Base-by-base conservation (phyloP, 2,329 filamentous ascomycete species). In the Calcarisporium arbuscula region DNA sequence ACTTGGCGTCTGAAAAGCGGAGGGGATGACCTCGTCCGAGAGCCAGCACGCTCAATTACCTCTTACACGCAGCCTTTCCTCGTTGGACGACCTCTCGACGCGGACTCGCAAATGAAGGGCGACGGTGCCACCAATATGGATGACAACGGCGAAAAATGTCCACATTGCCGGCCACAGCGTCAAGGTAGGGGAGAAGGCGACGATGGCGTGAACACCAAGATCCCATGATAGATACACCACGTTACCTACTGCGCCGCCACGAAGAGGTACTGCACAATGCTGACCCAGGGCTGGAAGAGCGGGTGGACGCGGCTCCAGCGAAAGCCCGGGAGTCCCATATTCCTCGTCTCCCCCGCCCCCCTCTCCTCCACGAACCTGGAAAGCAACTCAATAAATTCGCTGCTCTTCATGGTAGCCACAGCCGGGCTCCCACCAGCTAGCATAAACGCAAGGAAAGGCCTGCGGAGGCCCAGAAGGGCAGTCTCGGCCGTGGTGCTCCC, bases 161-260 rank as follows among this genome's bases (percentile, higher is more conserved):
- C 51, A 53, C 10, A 53, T 32, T 15, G 47, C 46, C 18, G 49
- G 34, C 30, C 46, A 33, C 33, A 49, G 43, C 32, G 44, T 42
- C 12, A 36, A 36, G 25, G 35, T 31, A 7, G 44, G 49, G 3
- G 46, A 44, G 35, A 54, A 50, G 14, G 48, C 42, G 25, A 46
- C 43, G 10, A 54, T 31, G 14, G 49, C 48, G 21, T 50, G 38
- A 14, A 47, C 36, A n/a, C 50, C 46, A 6, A 56, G 39, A 32
- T 49, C 41, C 23, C 44, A 53, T 7, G 47, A 41, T 6, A 54
- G 42, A 15, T 45, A 31, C 4, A 43, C 36, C 9, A 54, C 44
- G 31, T 56, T 54, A 9, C 39, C 46, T 6, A 49, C 48, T 11
- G 50, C 46, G 20, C 30, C 42, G 6, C 36, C 35, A 0, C 48